Evolutionary conservation across 2,329 filamentous ascomycete species (phyloP), one percentile per base, ranked within the genome.

Genomic region (Talaromyces sp.): DNA sequence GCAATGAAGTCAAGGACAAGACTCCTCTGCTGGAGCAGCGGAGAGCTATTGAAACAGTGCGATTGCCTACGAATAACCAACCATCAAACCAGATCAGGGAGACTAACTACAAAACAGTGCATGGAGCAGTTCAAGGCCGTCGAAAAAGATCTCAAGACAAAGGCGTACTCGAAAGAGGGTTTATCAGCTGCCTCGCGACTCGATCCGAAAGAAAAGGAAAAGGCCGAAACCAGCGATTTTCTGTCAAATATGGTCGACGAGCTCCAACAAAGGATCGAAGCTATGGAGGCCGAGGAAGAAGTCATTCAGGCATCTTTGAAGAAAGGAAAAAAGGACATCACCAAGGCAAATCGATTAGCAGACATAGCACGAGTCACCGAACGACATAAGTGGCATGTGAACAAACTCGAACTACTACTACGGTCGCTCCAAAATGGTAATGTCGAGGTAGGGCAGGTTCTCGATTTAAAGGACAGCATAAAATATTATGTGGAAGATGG

Each of bases 81-180:
- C 14, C 49, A 45, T 60, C 54, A 54, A 50, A 57, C 31, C 41
- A 59, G 56, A 19, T n/a, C 56, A 58, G 35, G 14, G 54, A 47
- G 65, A 68, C 75, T 77, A 76, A 78, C 69, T 33, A 59, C 33
- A 62, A 61, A 59, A 61, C 69, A 81, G 76, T 81, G 78, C 81
- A 99, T 99, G 95, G 95, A 99, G 82, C 93, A 92, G 74, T 99
- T 99, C 87, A 99, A 99, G 83, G 94, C 93, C n/a, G 95, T 99
- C 62, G 95, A 99, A 80, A 99, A 99, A 84, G 95, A 97, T 74
- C 98, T 99, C 95, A 99, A 99, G 85, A 99, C 95, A 65, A 99
- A 99, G 80, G 95, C 95, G 67, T 99, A 97, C 81, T 98, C 95
- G 68, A 98, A 99, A 84, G 95, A 98, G 80, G 95, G 95, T 52